Evolutionary conservation across 2,329 filamentous ascomycete species (phyloP), one percentile per base, ranked within the genome.

Genomic region (Penicillium brevicompactum): DNA sequence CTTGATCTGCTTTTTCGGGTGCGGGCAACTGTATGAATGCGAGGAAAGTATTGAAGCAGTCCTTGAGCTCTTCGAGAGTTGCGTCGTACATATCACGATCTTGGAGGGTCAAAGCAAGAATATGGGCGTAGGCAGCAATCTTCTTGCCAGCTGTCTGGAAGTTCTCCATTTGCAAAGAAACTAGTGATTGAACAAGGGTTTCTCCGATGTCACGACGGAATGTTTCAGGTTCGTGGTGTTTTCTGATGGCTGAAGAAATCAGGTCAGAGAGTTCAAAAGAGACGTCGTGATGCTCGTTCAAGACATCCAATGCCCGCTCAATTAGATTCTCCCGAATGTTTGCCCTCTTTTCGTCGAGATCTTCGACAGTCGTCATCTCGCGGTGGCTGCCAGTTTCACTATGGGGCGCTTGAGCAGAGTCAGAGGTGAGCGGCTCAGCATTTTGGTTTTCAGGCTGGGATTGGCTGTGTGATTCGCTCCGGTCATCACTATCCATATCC

Each of bases 201-300:
- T 88, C 85, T 14, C 90, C 92, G 62, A 96, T 88, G 52, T 94
- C 90, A 58, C 86, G 84, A 40, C 88, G 83, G 75, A 67, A 82
- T 67, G 73, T 82, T 63, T 73, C 82, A 61, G 73, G 84, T 70
- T 83, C 86, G 67, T 69, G 83, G 62, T 77, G 88, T 67, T 85
- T 87, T 30, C 80, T 77, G 8, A 85, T 84, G 22, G 91, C 87
- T 3, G 88, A 87, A 37, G 84, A 84, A 51, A 99, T 92, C 18
- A 99, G 80, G 66, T 97, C 92, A 0, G 92, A 86, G 45, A 99
- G 81, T 68, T 97, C 93, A 65, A 97, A 94, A 0, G 94, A 95
- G 10, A 93, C 87, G 63, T 90, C 87, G 13, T 92, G 88, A 64
- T 97, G 92, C 37, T 88, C 87, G 70, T 93, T 89, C 50, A 99